Evolutionary conservation across 2,329 filamentous ascomycete species (phyloP).

Genomic region (Nigrospora sphaerica): DNA sequence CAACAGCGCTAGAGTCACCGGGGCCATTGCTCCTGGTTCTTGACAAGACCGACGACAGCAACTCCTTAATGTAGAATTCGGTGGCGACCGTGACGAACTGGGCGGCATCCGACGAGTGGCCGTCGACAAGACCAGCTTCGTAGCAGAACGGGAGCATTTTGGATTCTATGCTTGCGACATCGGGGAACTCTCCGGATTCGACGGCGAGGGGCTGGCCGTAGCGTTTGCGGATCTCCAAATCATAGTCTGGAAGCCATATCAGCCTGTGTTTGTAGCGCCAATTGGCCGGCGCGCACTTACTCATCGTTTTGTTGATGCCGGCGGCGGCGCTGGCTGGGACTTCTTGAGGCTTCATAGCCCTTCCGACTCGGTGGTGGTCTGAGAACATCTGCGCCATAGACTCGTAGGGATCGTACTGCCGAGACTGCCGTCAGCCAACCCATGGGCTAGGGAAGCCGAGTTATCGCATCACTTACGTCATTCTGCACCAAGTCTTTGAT

Average conservation of each 20-base stretch:
- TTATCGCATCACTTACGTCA: conserved; percentile 39
- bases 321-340: conserved; percentile 63
- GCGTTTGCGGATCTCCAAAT: conserved; percentile 60
- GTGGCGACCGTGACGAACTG: conserved; percentile 59
- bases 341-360: conserved; percentile 43
- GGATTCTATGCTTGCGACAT: conserved; percentile 53
- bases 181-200: conserved; percentile 64
- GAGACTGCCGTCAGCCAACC: neutral
- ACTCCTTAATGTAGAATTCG: conserved; percentile 61
- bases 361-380: conserved; percentile 38
- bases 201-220: conserved; percentile 57
- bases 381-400: conserved; percentile 43
- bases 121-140: conserved; percentile 53
- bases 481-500: conserved; percentile 59
- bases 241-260: conserved; percentile 42
- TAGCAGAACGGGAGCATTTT: conserved; percentile 65
- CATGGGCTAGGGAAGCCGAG: neutral
- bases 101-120: conserved; percentile 52
- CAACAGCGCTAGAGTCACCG: conserved; percentile 52
- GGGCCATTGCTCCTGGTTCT: conserved; percentile 60
- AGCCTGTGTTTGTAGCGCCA: conserved; percentile 5
- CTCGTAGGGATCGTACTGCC: conserved; percentile 48
- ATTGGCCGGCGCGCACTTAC: conserved; percentile 39
- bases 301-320: conserved; percentile 62
- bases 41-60: conserved; percentile 55